Conservation (phyloP, 1,139 yeast species). For the Scheffersomyces illinoinensis region DNA sequence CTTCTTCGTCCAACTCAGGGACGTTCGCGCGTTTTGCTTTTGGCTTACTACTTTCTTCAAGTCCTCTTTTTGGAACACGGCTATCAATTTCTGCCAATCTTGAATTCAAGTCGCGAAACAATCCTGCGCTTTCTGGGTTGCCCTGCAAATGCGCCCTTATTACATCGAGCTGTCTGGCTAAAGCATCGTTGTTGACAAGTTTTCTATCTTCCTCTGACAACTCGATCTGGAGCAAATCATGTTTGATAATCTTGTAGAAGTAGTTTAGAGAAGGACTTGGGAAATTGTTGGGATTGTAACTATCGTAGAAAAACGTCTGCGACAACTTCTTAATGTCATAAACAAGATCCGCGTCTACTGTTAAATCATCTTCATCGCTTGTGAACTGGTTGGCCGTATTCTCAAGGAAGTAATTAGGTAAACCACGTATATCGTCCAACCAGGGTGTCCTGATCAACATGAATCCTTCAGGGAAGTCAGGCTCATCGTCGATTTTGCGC, state of each 20-base stretch:
- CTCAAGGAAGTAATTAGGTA: slow-evolving; percentile 32
- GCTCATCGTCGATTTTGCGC: slow-evolving; percentile 13
- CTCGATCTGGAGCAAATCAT: slow-evolving; percentile 66
- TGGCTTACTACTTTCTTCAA: slow-evolving; percentile 13
- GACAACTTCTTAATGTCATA: slow-evolving; percentile 35
- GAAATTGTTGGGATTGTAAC: slow-evolving; percentile 58
- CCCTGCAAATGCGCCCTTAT: slow-evolving; percentile 10
- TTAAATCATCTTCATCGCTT: slow-evolving; percentile 2
- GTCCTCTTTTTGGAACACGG: slow-evolving; percentile 8
- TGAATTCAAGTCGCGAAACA: slow-evolving; percentile 12
- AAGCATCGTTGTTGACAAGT: slow-evolving; percentile 17
- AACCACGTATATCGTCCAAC: slow-evolving; percentile 59
- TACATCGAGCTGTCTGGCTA: slow-evolving; percentile 13
- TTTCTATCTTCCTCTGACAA: slow-evolving; percentile 31
- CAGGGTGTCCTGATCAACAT: slow-evolving; percentile 61
- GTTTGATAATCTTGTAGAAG: slow-evolving; percentile 65
- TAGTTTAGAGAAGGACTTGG: slow-evolving; percentile 70
- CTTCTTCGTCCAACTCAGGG: slow-evolving; percentile 32
- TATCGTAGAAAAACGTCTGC: slow-evolving; percentile 38
- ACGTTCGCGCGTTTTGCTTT: slow-evolving; percentile 18
- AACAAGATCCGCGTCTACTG: slow-evolving; percentile 8
- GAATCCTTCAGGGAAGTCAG: slow-evolving; percentile 61
- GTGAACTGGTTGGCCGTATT: slow-evolving; percentile 7
- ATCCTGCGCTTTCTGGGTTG: slow-evolving; percentile 5
- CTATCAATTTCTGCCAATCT: slow-evolving; percentile 12